These are phyloP conservation scores for Sarocladiaceae sp. DNA, from an alignment of 2,329 filamentous ascomycete species.

Conservation along the genomic window DNA sequence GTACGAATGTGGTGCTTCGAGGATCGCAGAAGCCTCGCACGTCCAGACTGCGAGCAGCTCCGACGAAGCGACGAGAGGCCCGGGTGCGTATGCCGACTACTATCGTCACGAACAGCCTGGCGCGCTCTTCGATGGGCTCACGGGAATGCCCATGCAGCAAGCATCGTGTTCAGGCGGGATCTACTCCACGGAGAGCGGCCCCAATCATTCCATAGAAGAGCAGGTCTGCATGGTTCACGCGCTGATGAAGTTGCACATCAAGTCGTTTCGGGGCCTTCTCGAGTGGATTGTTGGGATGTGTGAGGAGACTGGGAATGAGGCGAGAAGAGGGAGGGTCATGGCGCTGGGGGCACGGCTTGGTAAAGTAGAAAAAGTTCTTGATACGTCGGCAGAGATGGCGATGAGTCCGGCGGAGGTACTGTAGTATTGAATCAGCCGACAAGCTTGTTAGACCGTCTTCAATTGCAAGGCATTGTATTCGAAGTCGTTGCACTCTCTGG, in stretches of 20 bases:
- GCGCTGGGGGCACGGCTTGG: background rate
- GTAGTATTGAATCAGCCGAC: no score
- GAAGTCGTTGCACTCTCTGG: no score
- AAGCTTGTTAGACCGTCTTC: no score
- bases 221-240: background rate
- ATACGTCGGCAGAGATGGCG: background rate
- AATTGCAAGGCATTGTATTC: no score
- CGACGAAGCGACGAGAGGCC: background rate
- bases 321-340: background rate
- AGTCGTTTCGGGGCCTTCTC: background rate
- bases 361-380: background rate
- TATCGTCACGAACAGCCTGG: background rate
- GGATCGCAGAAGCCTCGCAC: background rate
- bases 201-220: background rate
- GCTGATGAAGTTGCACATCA: background rate
- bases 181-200: background rate
- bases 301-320: background rate
- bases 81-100: background rate
- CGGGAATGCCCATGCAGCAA: background rate
- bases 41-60: background rate
- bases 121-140: background rate
- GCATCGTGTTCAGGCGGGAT: background rate
- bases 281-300: background rate
- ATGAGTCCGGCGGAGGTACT: no score
- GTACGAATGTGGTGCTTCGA: background rate